These are phyloP conservation scores for Catenaria anguillulae DNA, from an alignment of 371 early-diverging fungal species.

Conservation along the genomic window DNA sequence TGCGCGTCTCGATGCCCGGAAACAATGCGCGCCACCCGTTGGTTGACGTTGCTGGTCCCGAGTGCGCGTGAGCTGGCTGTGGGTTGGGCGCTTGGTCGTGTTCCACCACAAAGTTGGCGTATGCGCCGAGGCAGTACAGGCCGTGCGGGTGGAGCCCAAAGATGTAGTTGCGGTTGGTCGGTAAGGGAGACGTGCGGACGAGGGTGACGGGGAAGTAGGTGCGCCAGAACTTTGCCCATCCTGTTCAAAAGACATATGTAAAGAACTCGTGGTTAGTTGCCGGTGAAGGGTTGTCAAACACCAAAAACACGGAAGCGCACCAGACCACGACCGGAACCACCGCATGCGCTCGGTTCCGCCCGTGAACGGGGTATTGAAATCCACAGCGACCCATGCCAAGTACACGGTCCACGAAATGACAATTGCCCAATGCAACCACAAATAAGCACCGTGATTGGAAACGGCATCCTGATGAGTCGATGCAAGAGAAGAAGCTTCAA, in stretches of 20 bases:
- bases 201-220: not conserved
- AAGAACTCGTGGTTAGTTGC: no score
- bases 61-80: conserved; percentile 31
- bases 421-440: not conserved
- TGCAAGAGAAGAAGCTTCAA: not conserved
- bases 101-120: conserved; percentile 41
- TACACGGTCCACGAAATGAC: not conserved
- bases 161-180: conserved; percentile 28
- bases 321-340: not conserved
- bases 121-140: conserved; percentile 48
- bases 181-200: not conserved
- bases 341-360: conserved; percentile 5
- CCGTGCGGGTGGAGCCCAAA: conserved; percentile 66
- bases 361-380: not conserved
- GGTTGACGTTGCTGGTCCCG: conserved; percentile 39
- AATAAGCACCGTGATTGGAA: not conserved
- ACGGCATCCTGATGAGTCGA: not conserved
- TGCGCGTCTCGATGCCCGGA: conserved; percentile 23
- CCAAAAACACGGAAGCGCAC: not conserved
- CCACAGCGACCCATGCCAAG: not conserved
- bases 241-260: not conserved
- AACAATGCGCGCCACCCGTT: conserved; percentile 17
- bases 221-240: not conserved
- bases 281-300: not conserved
- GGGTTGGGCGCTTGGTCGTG: conserved; percentile 34